Evolutionary conservation across 2,329 filamentous ascomycete genomes (phyloP).

Genomic region (Fusarium incarnatum): DNA sequence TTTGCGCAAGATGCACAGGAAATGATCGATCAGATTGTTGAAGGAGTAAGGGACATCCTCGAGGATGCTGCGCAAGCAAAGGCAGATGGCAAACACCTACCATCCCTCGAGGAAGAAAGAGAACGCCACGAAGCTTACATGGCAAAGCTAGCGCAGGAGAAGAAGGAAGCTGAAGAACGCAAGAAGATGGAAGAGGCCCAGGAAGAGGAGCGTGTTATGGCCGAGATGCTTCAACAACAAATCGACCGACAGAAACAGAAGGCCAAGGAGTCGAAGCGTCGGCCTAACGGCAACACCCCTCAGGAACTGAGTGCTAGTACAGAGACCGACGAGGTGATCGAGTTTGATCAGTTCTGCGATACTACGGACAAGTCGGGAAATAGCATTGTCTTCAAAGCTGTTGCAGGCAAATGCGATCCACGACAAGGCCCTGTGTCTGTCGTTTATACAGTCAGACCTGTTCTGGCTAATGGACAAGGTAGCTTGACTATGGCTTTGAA

Average conservation of each 20-base stretch:
- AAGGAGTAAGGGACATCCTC: slow-evolving; percentile 78
- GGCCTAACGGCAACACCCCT: slow-evolving; percentile 53
- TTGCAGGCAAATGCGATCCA: slow-evolving; percentile 76
- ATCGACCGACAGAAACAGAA: slow-evolving; percentile 74
- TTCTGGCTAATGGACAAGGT: slow-evolving; percentile 65
- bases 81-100: slow-evolving; percentile 79
- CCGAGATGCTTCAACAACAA: slow-evolving; percentile 78
- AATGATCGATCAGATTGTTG: slow-evolving; percentile 74
- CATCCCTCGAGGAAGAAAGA: slow-evolving; percentile 89
- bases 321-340: slow-evolving; percentile 55
- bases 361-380: slow-evolving; percentile 73
- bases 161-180: slow-evolving; percentile 64
- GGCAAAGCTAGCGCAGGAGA: slow-evolving; percentile 68
- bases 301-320: slow-evolving; percentile 46
- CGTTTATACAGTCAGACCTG: slow-evolving; percentile 78
- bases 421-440: slow-evolving; percentile 74
- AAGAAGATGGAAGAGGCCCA: slow-evolving; percentile 67
- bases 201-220: slow-evolving; percentile 77
- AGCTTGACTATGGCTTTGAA: slow-evolving; percentile 79
- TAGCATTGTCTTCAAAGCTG: slow-evolving; percentile 74
- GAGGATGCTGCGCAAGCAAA: slow-evolving; percentile 87
- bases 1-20: slow-evolving; percentile 65
- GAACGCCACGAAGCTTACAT: slow-evolving; percentile 82
- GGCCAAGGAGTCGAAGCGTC: slow-evolving; percentile 72
- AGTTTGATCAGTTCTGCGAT: slow-evolving; percentile 75